phyloP scores from a whole-genome alignment of 768 basidiomycete species.

The Tulasnella sp. region DNA sequence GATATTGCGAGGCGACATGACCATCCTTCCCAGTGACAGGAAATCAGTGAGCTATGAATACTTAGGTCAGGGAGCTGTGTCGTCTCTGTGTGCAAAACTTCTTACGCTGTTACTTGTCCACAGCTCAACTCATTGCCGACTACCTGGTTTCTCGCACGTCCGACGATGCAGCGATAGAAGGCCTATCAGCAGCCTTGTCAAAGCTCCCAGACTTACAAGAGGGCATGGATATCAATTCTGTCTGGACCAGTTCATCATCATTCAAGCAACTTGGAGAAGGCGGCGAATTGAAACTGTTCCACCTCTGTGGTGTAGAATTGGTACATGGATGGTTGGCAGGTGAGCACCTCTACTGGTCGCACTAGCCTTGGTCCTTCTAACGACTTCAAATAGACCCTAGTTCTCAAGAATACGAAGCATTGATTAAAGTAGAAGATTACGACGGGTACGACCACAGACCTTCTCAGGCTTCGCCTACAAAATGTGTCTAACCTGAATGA shows the following conservation, averaged over 20 bases:
- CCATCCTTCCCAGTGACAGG: constrained; percentile 63
- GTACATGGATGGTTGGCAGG: constrained; percentile 76
- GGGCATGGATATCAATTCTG: constrained; percentile 87
- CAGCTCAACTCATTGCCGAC: constrained; percentile 74
- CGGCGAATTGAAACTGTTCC: constrained; percentile 80
- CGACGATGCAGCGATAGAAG: constrained; percentile 34
- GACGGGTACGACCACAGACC: constrained; percentile 33
- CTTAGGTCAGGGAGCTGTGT: constrained; percentile 39
- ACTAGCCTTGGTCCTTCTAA: not conserved
- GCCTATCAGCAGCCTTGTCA: constrained; percentile 64
- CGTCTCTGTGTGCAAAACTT: not conserved
- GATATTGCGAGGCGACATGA: constrained; percentile 76
- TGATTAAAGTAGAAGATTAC: constrained; percentile 46
- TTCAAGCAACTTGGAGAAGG: constrained; percentile 62
- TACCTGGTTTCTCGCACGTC: constrained; percentile 63
- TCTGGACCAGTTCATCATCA: constrained; percentile 64
- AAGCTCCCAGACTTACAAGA: constrained; percentile 74
- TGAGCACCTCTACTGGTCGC: not conserved
- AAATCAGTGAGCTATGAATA: constrained; percentile 77
- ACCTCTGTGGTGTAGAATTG: constrained; percentile 73
- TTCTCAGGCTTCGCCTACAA: constrained; percentile 19
- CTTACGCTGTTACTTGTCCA: not conserved
- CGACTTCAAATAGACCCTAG: constrained; percentile 55
- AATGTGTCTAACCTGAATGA: constrained; percentile 51
- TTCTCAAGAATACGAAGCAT: constrained; percentile 54